phyloP scores from a whole-genome alignment of 768 basidiomycete species.

The Hericium alpestre region DNA sequence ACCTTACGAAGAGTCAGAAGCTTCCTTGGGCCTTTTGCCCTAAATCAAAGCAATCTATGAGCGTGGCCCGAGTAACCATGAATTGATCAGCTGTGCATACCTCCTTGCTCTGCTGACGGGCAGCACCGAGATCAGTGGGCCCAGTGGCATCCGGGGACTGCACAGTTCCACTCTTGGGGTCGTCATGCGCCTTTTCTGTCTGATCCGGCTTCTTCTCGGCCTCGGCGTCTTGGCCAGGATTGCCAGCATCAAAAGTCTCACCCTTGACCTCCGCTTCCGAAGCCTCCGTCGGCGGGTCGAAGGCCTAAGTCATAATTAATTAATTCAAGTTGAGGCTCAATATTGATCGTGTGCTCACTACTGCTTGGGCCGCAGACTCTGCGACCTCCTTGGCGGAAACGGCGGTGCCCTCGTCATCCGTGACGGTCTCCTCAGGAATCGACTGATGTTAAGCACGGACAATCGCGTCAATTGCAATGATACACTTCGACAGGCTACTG shows the following conservation, averaged over 20 bases:
- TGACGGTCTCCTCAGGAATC: conserved; percentile 31
- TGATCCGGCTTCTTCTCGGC: conserved; percentile 16
- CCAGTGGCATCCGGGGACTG: conserved; percentile 3
- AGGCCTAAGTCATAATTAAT: conserved; percentile 7
- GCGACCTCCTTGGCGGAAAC: conserved; percentile 17
- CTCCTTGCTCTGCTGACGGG: not conserved
- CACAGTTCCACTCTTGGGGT: conserved; percentile 10
- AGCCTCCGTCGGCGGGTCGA: conserved; percentile 17
- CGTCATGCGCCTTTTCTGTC: conserved; percentile 12
- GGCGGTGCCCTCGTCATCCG: conserved; percentile 19
- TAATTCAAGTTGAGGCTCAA: no score
- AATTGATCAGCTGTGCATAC: not conserved
- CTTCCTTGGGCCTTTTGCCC: not conserved
- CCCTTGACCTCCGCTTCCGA: conserved; percentile 15
- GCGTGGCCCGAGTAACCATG: no score
- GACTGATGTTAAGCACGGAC: conserved; percentile 10
- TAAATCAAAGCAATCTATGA: not conserved
- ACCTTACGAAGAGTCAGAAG: not conserved
- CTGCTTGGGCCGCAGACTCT: conserved; percentile 16
- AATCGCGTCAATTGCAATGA: no score
- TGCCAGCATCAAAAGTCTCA: conserved; percentile 7
- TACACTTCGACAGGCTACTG: not conserved
- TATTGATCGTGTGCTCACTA: conserved; percentile 7
- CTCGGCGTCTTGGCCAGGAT: conserved; percentile 15
- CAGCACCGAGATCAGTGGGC: not conserved